Conservation (phyloP, 2,329 filamentous ascomycete species). For the Trichophyton mentagrophytes region DNA sequence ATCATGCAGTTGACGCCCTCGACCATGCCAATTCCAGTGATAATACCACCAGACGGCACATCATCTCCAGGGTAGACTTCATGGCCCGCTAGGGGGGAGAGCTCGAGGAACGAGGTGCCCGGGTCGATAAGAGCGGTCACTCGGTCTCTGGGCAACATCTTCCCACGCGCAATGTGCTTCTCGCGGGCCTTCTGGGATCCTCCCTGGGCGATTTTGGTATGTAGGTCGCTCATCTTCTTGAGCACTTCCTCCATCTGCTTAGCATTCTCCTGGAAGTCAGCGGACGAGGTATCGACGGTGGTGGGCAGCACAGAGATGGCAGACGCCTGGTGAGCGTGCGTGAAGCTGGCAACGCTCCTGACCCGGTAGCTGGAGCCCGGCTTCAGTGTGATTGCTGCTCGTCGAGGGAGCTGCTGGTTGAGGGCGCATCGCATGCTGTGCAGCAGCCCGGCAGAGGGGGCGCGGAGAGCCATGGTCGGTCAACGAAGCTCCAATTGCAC, state of each 20-base stretch:
- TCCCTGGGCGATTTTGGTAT: slow-evolving; percentile 58
- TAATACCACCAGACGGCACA: slow-evolving; percentile 78
- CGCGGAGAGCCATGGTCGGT: slow-evolving; percentile 22
- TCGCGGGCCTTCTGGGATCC: slow-evolving; percentile 70
- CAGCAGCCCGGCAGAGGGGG: slow-evolving; percentile 27
- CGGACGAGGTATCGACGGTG: slow-evolving; percentile 60
- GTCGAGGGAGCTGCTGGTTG: slow-evolving; percentile 13
- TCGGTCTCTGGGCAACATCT: slow-evolving; percentile 88
- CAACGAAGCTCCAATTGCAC: neutral
- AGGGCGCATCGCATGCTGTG: slow-evolving; percentile 25
- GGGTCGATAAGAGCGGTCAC: slow-evolving; percentile 79
- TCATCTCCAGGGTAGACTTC: slow-evolving; percentile 77
- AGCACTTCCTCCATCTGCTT: slow-evolving; percentile 63
- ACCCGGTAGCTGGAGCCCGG: slow-evolving; percentile 6
- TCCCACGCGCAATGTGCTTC: slow-evolving; percentile 76
- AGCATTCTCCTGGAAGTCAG: slow-evolving; percentile 71
- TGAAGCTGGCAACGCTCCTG: slow-evolving; percentile 57
- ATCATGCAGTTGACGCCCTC: slow-evolving; percentile 87
- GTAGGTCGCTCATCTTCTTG: slow-evolving; percentile 54
- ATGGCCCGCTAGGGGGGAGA: slow-evolving; percentile 83
- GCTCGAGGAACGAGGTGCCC: slow-evolving; percentile 78
- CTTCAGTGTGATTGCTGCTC: neutral
- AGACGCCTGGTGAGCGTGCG: slow-evolving; percentile 65
- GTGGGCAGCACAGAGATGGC: slow-evolving; percentile 71
- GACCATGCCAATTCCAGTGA: slow-evolving; percentile 81